These are phyloP conservation scores for Pouteria campechiana DNA, from an alignment of 179 eudicot genomes.

Conservation along the genomic window DNA sequence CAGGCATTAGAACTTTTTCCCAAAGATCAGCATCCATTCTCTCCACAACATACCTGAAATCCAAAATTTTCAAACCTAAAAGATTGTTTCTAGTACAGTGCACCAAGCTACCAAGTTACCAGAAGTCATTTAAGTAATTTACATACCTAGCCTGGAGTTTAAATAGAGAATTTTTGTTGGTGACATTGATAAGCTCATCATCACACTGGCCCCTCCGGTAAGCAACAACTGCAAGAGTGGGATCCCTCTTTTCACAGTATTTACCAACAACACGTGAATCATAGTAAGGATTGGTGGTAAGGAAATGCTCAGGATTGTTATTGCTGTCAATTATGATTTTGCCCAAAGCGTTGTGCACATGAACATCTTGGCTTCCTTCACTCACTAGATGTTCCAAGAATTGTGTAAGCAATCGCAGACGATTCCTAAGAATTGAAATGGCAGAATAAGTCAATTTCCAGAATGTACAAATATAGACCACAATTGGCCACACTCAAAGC, in stretches of 20 bases:
- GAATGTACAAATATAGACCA: too few relatives aligned
- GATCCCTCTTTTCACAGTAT: constrained; percentile 47
- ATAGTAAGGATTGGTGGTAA: constrained; percentile 49
- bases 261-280: constrained; percentile 55
- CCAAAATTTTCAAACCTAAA: too few relatives aligned
- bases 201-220: constrained; percentile 44
- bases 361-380: constrained; percentile 48
- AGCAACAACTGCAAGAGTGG: constrained; percentile 47
- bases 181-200: constrained; percentile 39
- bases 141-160: constrained; percentile 39
- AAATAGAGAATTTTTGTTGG: constrained; percentile 36
- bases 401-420: constrained; percentile 41
- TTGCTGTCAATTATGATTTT: constrained; percentile 47
- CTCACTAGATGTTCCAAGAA: constrained; percentile 46
- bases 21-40: constrained; percentile 47
- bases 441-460: constrained; percentile 11
- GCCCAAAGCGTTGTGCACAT: constrained; percentile 49
- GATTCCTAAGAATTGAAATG: constrained; percentile 18
- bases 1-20: constrained; percentile 38
- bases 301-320: constrained; percentile 45
- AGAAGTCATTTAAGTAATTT: too few relatives aligned
- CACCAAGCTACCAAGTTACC: too few relatives aligned
- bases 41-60: constrained; percentile 39
- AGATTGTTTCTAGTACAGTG: too few relatives aligned
- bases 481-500: constrained; percentile 5